phyloP scores from a whole-genome alignment of 768 basidiomycete species.

The Naematelia encephala region DNA sequence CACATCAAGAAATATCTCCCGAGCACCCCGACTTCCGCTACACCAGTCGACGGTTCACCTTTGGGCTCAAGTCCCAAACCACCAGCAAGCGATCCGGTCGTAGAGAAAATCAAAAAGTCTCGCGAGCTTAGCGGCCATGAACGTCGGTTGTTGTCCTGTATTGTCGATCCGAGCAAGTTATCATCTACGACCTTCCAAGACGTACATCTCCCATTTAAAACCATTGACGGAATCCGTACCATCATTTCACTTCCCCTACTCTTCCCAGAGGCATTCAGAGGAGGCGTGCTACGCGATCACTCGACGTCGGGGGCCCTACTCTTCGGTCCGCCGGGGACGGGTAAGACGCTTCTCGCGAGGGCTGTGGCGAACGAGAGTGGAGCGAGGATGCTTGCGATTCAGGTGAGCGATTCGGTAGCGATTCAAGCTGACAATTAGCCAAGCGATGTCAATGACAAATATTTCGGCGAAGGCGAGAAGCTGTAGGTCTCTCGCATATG shows the following conservation, averaged over 20 bases:
- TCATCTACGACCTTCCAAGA: slow-evolving; percentile 70
- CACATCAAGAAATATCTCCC: slow-evolving; percentile 17
- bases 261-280: slow-evolving; percentile 79
- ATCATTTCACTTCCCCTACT: slow-evolving; percentile 85
- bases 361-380: slow-evolving; percentile 91
- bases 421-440: slow-evolving; percentile 53
- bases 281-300: slow-evolving; percentile 86
- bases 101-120: slow-evolving; percentile 73
- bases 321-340: slow-evolving; percentile 87
- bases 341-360: slow-evolving; percentile 83
- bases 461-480: slow-evolving; percentile 48
- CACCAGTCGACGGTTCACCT: background rate
- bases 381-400: slow-evolving; percentile 84
- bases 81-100: slow-evolving; percentile 59
- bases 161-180: slow-evolving; percentile 71
- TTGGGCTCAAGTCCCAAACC: slow-evolving; percentile 25
- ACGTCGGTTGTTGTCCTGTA: slow-evolving; percentile 72
- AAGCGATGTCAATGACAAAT: slow-evolving; percentile 92
- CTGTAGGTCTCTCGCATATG: slow-evolving; percentile 55
- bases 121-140: slow-evolving; percentile 76
- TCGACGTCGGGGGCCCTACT: slow-evolving; percentile 85
- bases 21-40: background rate
- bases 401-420: slow-evolving; percentile 14
- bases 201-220: slow-evolving; percentile 81
- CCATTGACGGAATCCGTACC: slow-evolving; percentile 86